These are phyloP conservation scores for Tausonia pullulans DNA, from an alignment of 1,284 basidiomycete genomes.

Conservation along the genomic window DNA sequence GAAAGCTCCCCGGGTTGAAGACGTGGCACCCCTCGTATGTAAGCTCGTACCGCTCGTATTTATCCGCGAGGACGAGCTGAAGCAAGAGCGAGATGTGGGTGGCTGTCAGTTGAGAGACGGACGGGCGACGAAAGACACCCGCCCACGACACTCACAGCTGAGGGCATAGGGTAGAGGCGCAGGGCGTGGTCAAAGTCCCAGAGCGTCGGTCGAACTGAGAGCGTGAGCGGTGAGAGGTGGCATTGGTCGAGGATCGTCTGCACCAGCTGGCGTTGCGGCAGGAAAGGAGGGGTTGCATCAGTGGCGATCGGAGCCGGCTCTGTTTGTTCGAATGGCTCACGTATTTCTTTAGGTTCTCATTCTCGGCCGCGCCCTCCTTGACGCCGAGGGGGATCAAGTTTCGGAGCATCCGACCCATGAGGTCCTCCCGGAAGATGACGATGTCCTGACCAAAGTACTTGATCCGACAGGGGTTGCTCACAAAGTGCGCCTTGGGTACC, in stretches of 20 bases:
- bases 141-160: constrained; percentile 48
- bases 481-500: constrained; percentile 67
- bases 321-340: constrained; percentile 40
- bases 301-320: neutral
- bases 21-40: constrained; percentile 98
- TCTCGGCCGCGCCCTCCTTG: constrained; percentile 59
- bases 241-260: constrained; percentile 87
- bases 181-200: constrained; percentile 89
- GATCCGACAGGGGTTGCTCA: constrained; percentile 85
- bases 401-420: constrained; percentile 86
- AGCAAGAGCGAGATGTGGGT: constrained; percentile 9
- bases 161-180: constrained; percentile 88
- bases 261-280: constrained; percentile 51
- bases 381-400: constrained; percentile 63
- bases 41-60: constrained; percentile 88
- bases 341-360: constrained; percentile 67
- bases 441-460: constrained; percentile 95
- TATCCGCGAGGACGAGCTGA: constrained; percentile 89
- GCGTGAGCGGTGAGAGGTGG: constrained; percentile 75
- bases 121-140: constrained; percentile 4
- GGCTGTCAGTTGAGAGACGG: neutral
- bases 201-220: constrained; percentile 71
- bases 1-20: constrained; percentile 89
- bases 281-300: neutral
- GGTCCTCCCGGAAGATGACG: constrained; percentile 83